Conservation (phyloP, 306 rosid genomes). For the Echinosophora koreensis region DNA sequence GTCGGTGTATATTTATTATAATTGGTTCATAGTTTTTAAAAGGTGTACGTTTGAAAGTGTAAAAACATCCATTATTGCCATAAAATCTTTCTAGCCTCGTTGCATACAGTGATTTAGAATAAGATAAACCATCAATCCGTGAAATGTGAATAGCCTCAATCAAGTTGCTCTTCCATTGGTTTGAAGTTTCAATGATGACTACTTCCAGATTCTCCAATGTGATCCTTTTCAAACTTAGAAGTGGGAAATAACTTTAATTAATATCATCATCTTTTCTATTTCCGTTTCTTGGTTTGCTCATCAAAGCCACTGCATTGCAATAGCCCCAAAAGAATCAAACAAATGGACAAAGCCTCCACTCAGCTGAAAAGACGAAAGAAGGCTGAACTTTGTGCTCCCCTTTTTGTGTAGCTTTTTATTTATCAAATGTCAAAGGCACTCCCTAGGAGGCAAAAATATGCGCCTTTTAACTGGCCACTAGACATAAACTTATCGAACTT, state of each 20-base stretch:
- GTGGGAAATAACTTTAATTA: constrained; percentile 36
- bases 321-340: constrained; percentile 42
- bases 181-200: constrained; percentile 33
- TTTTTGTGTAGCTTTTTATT: constrained; percentile 41
- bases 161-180: not conserved
- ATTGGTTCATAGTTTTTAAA: too few species aligned
- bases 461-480: constrained; percentile 40
- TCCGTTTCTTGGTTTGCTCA: constrained; percentile 42
- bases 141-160: not conserved
- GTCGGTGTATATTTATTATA: too few species aligned
- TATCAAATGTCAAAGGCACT: constrained; percentile 51
- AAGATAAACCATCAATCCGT: not conserved
- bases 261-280: constrained; percentile 19
- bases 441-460: constrained; percentile 33
- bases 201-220: constrained; percentile 30
- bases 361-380: constrained; percentile 49
- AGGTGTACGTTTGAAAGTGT: not conserved
- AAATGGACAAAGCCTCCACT: constrained; percentile 43
- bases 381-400: constrained; percentile 32
- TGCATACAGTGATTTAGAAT: not conserved
- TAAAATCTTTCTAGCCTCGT: not conserved
- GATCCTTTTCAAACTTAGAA: constrained; percentile 26
- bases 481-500: not conserved
- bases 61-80: not conserved
- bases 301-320: constrained; percentile 36